Base-by-base conservation (phyloP, 768 basidiomycete species). In the Omphalotus guepiniiformis region DNA sequence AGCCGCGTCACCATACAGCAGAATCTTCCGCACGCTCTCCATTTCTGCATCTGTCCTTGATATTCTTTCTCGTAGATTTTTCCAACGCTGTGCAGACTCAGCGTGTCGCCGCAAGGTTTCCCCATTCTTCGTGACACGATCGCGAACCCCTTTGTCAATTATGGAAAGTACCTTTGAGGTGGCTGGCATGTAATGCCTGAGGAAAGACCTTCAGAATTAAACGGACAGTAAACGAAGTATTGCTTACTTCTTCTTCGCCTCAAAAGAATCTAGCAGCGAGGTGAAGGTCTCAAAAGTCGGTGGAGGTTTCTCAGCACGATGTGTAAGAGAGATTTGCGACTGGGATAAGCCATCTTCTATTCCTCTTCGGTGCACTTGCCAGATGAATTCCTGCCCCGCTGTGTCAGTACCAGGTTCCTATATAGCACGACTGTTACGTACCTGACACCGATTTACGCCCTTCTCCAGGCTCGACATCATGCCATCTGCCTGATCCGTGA, bases 381-480 rank as follows among this genome's bases (percentile, higher is more conserved):
- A 85, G 53, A 91, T 86, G 65, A 92, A 93, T 58, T 91, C 88
- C 88, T 89, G 59, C 2, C 42, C 29, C 16, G 21, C 25, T n/a
- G 27, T 30, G 11, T 43, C 23, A 13, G 40, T 40, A 26, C 35
- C 27, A 16, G 30, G n/a, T n/a, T n/a, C 26, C 35, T 21, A 37
- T 34, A 35, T 39, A 48, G 21, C 12, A 35, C 11, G 36, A 36
- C 15, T 44, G 40, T 30, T 39, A 58, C 82, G 53, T 57, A 91
- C 92, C 72, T 90, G 87, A 71, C 92, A 94, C 54, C 88, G 82
- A 58, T 83, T 83, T 36, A 95, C 83, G 7, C 89, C 92, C 64
- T 95, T 98, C 69, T 97, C 91, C 55, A 99, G 68, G 58, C 89
- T 90, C 23, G 81, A 81, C 92, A 98, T 95, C 95, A 98, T 96